Percentiles rank a stretch among this genome's conserved stretches.
phyloP scores from a whole-genome alignment of 257 asterid genomes.

The Buddleja alternifolia region DNA sequence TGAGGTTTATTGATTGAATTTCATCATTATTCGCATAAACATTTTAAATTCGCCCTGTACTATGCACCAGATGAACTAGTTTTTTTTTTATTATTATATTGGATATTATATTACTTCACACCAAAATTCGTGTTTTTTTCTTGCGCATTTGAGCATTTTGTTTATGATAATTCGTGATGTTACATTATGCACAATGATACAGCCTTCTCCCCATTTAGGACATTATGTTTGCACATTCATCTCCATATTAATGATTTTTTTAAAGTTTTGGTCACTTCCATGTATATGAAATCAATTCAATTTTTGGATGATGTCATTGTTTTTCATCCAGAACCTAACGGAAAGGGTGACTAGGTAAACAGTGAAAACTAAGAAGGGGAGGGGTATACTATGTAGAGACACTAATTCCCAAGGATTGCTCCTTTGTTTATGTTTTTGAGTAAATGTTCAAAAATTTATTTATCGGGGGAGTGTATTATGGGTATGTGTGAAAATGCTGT shows the following conservation, averaged over 20 bases:
- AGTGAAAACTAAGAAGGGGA: too few species aligned
- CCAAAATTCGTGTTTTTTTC: neutral
- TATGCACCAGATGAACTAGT: conserved; percentile 27
- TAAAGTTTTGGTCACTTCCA: conserved; percentile 1
- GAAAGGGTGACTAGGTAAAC: too few species aligned
- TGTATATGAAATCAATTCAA: neutral
- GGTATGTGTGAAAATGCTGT: too few species aligned
- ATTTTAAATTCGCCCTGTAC: neutral
- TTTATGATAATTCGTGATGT: neutral
- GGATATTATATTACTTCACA: conserved; percentile 19
- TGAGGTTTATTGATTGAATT: conserved; percentile 34
- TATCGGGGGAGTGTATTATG: too few species aligned
- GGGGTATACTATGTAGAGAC: too few species aligned
- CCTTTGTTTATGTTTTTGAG: too few species aligned
- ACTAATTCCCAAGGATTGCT: too few species aligned
- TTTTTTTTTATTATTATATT: conserved; percentile 22
- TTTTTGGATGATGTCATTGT: too few species aligned
- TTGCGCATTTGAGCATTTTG: conserved; percentile 19
- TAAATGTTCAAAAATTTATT: too few species aligned
- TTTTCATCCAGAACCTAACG: too few species aligned
- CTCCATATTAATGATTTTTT: neutral
- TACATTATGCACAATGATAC: neutral
- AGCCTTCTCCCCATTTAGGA: neutral
- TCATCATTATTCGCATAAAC: neutral
- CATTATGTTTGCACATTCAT: neutral